Evolutionary conservation across 2,329 filamentous ascomycete genomes (phyloP), one percentile per base, ranked within the genome.

Genomic region (Cladophialophora exuberans): DNA sequence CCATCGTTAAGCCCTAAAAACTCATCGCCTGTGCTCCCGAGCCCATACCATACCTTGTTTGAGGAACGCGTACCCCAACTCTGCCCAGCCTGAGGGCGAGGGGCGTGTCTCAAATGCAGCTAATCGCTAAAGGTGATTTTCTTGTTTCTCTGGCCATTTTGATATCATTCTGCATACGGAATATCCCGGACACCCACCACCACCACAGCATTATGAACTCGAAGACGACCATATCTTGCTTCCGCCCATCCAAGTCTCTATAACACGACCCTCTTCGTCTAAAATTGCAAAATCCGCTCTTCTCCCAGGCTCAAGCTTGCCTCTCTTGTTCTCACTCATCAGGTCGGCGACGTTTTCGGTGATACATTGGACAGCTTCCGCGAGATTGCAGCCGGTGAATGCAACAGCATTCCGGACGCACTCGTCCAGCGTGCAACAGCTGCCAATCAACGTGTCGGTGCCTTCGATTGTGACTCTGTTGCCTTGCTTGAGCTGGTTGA

Each of bases 371-470:
- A 80, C 77, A 3, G 77, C 79, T 62, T 78, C 72, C 2, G 77
- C 74, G 41, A 80, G 65, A 17, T 66, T 67, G 60, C 76, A 79
- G 3, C 75, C 77, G 57, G 63, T 73, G 74, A 76, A 80, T 23
- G 51, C 54, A 25, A 57, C 54, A 3, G 61, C 56, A 60, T 80
- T 82, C 43, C 74, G 67, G 11, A 83, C 73, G 54, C 78, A 78
- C 54, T 80, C 71, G 52, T 79, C 74, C 51, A 83, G 62, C 3
- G 72, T 70, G 26, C 78, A 78, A 60, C 79, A 81, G 1, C 78
- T 79, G 0, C 80, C 80, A 22, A 82, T 76, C 49, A 83, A 64
- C 7, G 79, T 83, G 9, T 81, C 73, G 0, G 78, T 82, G 2
- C 76, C 76, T 11, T 76, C 73, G 39, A 82, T 81, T 0, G 76